Evolutionary conservation across 768 basidiomycete genomes (phyloP), one percentile per base, ranked within the genome.

Genomic region (Rhizopogon vesiculosus): DNA sequence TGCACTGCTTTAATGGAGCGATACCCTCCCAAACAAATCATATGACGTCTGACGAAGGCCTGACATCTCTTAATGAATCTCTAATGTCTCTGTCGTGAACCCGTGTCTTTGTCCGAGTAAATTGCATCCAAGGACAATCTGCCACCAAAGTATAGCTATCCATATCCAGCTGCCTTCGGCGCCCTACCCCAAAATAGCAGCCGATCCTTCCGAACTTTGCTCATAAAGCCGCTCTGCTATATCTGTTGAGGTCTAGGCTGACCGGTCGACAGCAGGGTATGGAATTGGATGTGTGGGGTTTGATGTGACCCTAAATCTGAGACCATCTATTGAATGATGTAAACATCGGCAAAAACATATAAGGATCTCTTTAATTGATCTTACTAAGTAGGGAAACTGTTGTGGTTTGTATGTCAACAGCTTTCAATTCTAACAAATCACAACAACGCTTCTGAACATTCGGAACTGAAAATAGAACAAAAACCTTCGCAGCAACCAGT

Each of bases 401-500:
- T 49, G 48, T 38, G 33, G 8, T 15, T 6, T 49, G 3, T 49
- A 35, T 49, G 33, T 38, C 48, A 38, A 6, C 48, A 38, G 48
- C 48, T 38, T 38, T 49, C 33, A 22, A 49, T 49, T 8, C 15
- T 49, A 56, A 58, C 38, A 58, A 31, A 39, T 35, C 46, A 46
- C 18, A 58, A 58, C 55, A 56, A 58, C 48, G 31, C n/a, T 35
- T 40, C 13, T 19, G 35, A 12, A 12, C 12, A 25, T 33, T 12
- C 31, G 22, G 31, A 39, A 18, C 22, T 38, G 1, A 35, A 9
- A 45, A 29, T 28, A 54, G 5, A 4, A 40, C 12, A 50, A 38
- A 55, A 51, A 35, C 16, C 7, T 35, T 66, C 64, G 65, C 66
- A 66, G 61, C 65, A 66, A 61, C 66, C 63, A 56, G 65, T 66